A percentile compares a stretch with the other conserved stretches of the same genome.
These are phyloP conservation scores for Ophiobolus disseminans DNA, from an alignment of 2,329 filamentous ascomycete genomes.

Conservation along the genomic window DNA sequence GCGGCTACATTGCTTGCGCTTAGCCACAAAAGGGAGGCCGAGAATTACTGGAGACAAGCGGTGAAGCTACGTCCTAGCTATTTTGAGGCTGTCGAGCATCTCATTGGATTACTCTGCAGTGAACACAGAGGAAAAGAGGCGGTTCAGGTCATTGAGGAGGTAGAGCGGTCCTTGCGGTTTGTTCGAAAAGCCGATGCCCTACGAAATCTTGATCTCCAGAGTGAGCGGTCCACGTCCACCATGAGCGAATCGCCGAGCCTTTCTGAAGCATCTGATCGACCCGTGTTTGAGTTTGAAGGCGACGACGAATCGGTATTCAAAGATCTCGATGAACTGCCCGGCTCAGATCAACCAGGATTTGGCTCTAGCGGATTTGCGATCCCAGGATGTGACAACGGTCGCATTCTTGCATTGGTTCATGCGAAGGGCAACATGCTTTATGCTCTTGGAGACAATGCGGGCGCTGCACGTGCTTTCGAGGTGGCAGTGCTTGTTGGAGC, in stretches of 20 bases:
- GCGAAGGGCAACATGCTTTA: conserved; percentile 99
- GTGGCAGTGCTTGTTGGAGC: conserved; percentile 90
- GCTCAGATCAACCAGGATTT: conserved; percentile 63
- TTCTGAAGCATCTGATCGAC: conserved; percentile 64
- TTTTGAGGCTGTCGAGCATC: conserved; percentile 93
- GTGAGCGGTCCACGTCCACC: conserved; percentile 67
- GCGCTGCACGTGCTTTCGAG: conserved; percentile 88
- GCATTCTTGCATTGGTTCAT: conserved; percentile 91
- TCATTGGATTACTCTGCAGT: conserved; percentile 84
- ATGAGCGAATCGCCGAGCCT: conserved; percentile 61
- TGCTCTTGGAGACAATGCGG: conserved; percentile 79
- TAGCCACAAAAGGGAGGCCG: conserved; percentile 80
- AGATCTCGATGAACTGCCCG: conserved; percentile 50
- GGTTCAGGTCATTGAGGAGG: conserved; percentile 82
- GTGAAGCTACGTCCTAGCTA: conserved; percentile 84
- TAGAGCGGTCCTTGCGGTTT: conserved; percentile 74
- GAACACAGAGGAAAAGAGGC: conserved; percentile 84
- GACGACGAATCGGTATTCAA: conserved; percentile 48
- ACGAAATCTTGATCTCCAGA: conserved; percentile 60
- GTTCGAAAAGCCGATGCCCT: conserved; percentile 56
- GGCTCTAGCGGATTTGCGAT: conserved; percentile 85
- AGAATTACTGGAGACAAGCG: conserved; percentile 84
- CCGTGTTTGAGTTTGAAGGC: conserved; percentile 62
- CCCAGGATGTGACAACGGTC: conserved; percentile 84
- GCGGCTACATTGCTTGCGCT: conserved; percentile 88